Evolutionary conservation across 192 early-diverging fungal species (phyloP).

Genomic region (Rhizophagus sp.): DNA sequence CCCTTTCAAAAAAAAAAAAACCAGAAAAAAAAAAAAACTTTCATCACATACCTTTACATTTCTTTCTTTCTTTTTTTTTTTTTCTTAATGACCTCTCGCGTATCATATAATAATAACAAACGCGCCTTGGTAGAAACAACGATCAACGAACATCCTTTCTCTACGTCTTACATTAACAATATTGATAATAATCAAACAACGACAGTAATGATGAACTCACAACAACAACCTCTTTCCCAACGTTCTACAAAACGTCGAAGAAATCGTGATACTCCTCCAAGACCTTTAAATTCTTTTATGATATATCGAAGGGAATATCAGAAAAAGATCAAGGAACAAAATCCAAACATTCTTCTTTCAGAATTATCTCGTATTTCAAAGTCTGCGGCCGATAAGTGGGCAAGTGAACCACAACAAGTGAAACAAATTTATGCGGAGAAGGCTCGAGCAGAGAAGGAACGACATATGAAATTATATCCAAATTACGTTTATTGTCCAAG

Average conservation of each 20-base stretch:
- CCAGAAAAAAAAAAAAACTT: background rate
- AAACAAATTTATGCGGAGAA: conserved; percentile 26
- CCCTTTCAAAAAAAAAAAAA: too few species aligned
- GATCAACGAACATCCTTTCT: background rate
- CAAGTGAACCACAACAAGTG: conserved; percentile 9
- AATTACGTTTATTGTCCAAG: conserved; percentile 30
- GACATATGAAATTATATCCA: conserved; percentile 29
- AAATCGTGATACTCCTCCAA: conserved; percentile 23
- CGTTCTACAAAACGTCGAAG: conserved; percentile 19
- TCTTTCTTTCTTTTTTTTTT: background rate
- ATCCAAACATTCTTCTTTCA: conserved; percentile 30
- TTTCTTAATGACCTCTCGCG: background rate
- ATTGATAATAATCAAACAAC: background rate
- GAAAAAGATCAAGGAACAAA: conserved; percentile 26
- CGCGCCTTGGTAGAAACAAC: background rate
- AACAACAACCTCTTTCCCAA: conserved; percentile 8
- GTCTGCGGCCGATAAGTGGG: conserved; percentile 17
- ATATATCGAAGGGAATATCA: conserved; percentile 31
- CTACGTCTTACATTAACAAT: background rate
- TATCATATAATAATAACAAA: background rate
- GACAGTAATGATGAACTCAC: background rate
- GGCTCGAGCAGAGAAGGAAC: conserved; percentile 19
- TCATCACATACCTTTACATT: background rate
- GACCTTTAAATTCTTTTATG: conserved; percentile 30
- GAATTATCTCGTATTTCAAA: conserved; percentile 28